These are phyloP conservation scores for Jacaranda mimosifolia DNA, from an alignment of 257 asterid genomes.

Conservation along the genomic window DNA sequence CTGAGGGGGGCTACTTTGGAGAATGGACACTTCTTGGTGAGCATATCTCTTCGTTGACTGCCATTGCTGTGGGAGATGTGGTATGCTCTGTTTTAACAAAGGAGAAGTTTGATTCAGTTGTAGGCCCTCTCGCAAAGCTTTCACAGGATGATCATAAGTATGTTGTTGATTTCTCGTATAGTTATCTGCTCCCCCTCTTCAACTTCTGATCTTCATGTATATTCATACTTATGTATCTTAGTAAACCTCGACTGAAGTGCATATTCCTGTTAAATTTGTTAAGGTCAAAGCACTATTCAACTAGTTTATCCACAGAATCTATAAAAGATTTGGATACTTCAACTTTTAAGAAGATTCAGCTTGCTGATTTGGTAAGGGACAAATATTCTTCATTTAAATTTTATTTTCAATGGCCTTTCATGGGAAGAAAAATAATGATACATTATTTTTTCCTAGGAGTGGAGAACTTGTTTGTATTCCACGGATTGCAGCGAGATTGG, in stretches of 20 bases:
- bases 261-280: constrained; percentile 33
- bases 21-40: constrained; percentile 94
- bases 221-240: background rate
- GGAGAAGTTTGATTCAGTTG: constrained; percentile 85
- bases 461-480: constrained; percentile 73
- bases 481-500: constrained; percentile 94
- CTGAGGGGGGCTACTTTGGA: constrained; percentile 91
- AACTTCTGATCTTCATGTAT: constrained; percentile 19
- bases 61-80: constrained; percentile 77
- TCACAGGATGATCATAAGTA: constrained; percentile 77
- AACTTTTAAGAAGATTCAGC: constrained; percentile 65
- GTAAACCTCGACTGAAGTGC: constrained; percentile 34
- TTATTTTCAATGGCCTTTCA: constrained; percentile 25
- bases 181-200: constrained; percentile 1
- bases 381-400: constrained; percentile 18
- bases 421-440: constrained; percentile 26
- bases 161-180: constrained; percentile 25
- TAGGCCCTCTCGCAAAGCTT: constrained; percentile 75
- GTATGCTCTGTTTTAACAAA: constrained; percentile 81
- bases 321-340: constrained; percentile 53
- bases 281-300: constrained; percentile 62
- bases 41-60: constrained; percentile 55
- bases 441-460: constrained; percentile 59
- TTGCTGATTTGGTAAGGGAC: constrained; percentile 77
- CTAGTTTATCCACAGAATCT: constrained; percentile 57